Evolutionary conservation across 129 eudicot species (phyloP), one percentile per base, ranked within the genome.

Genomic region (Tagetes erecta): DNA sequence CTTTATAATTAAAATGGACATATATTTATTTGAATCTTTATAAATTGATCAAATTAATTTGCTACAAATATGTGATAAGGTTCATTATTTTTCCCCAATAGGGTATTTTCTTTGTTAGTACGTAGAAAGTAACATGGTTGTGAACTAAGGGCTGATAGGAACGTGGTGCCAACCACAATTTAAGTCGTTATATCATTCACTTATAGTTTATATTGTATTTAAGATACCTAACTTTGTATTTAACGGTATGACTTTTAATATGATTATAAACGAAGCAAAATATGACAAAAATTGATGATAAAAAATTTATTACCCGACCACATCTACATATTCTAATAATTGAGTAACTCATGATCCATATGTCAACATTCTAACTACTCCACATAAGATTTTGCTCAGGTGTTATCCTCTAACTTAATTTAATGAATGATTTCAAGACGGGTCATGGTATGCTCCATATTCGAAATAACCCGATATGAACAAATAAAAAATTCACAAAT

Each of bases 71-170:
- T 40, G 37, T 40, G 57, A 71, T 38, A 31, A 40, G 65, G 27
- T 70, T 47, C 62, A 14, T 47, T 74, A 2, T 64, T 33, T 63
- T 31, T 42, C 46, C 38, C 59, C 45, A 41, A 20, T 58, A 37
- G 5, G 71, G 44, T 47, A 42, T 63, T 36, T n/a, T 46, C 9
- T 33, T 14, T 62, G n/a, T 4, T 52, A 11, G 9, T 20, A 62
- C 38, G 20, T 62, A 9, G 63, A 73, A 33, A 35, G 35, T 60
- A 34, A 45, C 78, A 44, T 59, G 68, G 77, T 34, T 3, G 13
- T 2, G 64, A 37, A 57, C 3, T 57, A 27, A 57, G 40, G 31
- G 5, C 36, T 4, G 55, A 71, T 11, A 41, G 51, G 39, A 11
- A 74, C 55, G 37, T 74, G 37, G 52, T 50, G 41, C 63, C 45